A percentile compares a stretch with the other conserved stretches of the same genome.
Conservation (phyloP, 305 asterid species). For the Ruellia speciosa region DNA sequence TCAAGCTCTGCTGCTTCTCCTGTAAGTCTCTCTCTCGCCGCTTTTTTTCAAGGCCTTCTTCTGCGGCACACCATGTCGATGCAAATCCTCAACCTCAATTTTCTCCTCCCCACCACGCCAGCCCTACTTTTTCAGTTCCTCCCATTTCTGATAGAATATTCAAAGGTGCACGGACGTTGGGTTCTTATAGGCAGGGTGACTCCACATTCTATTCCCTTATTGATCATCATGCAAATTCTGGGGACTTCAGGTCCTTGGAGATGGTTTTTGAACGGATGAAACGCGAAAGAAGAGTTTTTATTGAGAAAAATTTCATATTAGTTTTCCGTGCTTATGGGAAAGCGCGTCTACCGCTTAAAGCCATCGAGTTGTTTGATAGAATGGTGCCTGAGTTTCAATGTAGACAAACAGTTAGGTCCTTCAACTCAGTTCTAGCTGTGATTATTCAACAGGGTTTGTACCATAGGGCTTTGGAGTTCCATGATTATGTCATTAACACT, state of each 20-base stretch:
- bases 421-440: slow-evolving; percentile 81
- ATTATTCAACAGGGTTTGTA: slow-evolving; percentile 52
- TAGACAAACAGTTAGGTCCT: slow-evolving; percentile 64
- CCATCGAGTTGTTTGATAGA: slow-evolving; percentile 50
- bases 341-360: slow-evolving; percentile 53
- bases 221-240: slow-evolving; percentile 48
- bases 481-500: slow-evolving; percentile 35
- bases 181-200: slow-evolving; percentile 75
- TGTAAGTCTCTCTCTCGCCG: slow-evolving; percentile 30
- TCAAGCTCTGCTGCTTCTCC: slow-evolving; percentile 31
- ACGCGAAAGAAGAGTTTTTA: slow-evolving; percentile 46
- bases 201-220: slow-evolving; percentile 78
- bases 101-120: slow-evolving; percentile 15
- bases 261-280: slow-evolving; percentile 61
- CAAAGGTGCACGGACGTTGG: slow-evolving; percentile 36
- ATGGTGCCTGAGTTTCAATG: slow-evolving; percentile 76
- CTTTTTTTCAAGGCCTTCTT: slow-evolving; percentile 28
- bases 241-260: slow-evolving; percentile 70
- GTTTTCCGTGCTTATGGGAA: slow-evolving; percentile 73
- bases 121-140: slow-evolving; percentile 17
- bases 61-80: slow-evolving; percentile 23
- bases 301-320: slow-evolving; percentile 65
- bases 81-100: slow-evolving; percentile 23
- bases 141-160: slow-evolving; percentile 56
- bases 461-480: slow-evolving; percentile 54